Evolutionary conservation across 257 asterid genomes (phyloP), one percentile per base, ranked within the genome.

Genomic region (Nyctanthes arbortristis): DNA sequence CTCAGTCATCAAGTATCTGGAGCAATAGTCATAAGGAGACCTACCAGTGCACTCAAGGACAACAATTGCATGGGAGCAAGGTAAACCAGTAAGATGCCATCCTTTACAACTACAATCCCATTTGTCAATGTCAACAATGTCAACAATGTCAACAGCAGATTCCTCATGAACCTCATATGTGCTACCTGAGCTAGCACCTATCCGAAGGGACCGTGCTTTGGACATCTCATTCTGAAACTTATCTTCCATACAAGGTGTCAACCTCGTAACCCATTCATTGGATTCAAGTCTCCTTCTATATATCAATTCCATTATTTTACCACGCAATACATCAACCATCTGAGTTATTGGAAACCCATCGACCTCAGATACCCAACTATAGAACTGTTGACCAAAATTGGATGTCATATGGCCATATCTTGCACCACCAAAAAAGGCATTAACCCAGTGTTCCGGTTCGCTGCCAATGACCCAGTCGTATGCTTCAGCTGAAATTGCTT

Each of bases 371-470:
- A 93, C 96, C 99, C 99, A 93, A 77, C 85, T 83, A 67, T 84
- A 88, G 81, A 93, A 91, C 72, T 82, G 87, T 65, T 89, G 89
- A 56, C 99, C 99, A 68, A 93, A 93, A 77, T 89, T 86, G 56
- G 97, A 87, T 64, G 93, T 79, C 98, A 93, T 88, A 45, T 87
- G 96, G 75, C 81, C 83, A 79, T 88, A 93, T 73, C 98, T 84
- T 4, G 87, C 85, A 82, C 98, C 97, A 43, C 76, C 81, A 24
- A 93, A 90, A 80, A 69, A 81, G 5, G 93, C 89, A 69, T 90
- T 93, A n/a, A 97, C 98, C 98, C 98, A 93, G 77, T 90, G 93
- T 22, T 82, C 85, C 9, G 97, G 99, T 75, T 93, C 94, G 65
- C 96, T 91, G 76, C 40, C 74, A 7, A 81, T 74, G 22, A 93